Evolutionary conservation across 176 grass and related monocot species (phyloP).

Genomic region (Bolboschoenus planiculmis): DNA sequence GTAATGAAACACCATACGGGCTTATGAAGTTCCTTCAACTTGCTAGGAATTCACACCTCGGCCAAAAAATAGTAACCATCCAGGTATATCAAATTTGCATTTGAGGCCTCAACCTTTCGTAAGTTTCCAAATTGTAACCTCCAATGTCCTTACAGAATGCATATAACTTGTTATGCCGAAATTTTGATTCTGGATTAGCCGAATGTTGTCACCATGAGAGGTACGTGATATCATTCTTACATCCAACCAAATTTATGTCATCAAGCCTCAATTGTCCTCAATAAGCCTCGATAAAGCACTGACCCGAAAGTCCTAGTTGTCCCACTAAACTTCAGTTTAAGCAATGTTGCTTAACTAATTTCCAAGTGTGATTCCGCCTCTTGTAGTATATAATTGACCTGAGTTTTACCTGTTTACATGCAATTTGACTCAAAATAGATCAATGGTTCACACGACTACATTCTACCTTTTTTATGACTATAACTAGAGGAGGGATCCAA

Average conservation of each 20-base stretch:
- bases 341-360: neutral
- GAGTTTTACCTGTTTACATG: neutral
- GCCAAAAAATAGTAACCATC: constrained; percentile 51
- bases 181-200: constrained; percentile 75
- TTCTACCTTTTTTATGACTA: neutral
- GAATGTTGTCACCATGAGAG: constrained; percentile 93
- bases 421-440: too few relatives aligned
- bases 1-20: constrained; percentile 90
- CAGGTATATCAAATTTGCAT: constrained; percentile 41
- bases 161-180: constrained; percentile 77
- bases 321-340: neutral
- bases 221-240: constrained; percentile 19
- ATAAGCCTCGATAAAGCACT: neutral
- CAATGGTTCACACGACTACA: neutral
- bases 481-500: neutral
- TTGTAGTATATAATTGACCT: neutral
- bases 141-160: constrained; percentile 47
- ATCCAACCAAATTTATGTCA: neutral
- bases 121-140: neutral
- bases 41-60: constrained; percentile 33
- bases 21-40: constrained; percentile 78
- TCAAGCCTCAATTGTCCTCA: neutral
- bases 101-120: neutral
- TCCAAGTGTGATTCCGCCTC: neutral
- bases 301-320: neutral